These are phyloP conservation scores for Pleomassaria siparia DNA, from an alignment of 2,329 filamentous ascomycete genomes.

Conservation along the genomic window DNA sequence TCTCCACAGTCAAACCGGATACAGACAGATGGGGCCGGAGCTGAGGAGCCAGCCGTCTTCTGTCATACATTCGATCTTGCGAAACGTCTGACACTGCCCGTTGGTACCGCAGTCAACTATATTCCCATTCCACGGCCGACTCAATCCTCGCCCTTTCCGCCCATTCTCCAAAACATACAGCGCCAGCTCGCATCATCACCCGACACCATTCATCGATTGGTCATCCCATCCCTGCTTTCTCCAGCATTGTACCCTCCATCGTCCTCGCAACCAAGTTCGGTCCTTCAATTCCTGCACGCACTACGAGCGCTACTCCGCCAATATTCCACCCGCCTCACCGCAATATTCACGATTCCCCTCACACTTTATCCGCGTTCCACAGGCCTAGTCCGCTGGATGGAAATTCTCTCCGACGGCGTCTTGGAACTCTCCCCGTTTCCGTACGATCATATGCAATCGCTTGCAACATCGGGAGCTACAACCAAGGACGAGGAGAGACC, in stretches of 20 bases:
- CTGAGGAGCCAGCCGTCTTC: slow-evolving; percentile 45
- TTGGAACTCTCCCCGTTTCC: slow-evolving; percentile 79
- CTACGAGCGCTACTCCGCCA: slow-evolving; percentile 74
- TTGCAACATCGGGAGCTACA: slow-evolving; percentile 50
- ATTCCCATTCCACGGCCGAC: slow-evolving; percentile 61
- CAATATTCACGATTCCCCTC: slow-evolving; percentile 75
- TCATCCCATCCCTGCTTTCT: slow-evolving; percentile 83
- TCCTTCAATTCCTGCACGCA: slow-evolving; percentile 79
- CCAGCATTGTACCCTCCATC: slow-evolving; percentile 78
- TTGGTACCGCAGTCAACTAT: slow-evolving; percentile 46
- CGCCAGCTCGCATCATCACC: slow-evolving; percentile 51
- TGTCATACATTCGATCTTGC: slow-evolving; percentile 57
- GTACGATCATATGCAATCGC: slow-evolving; percentile 56
- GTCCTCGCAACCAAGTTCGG: slow-evolving; percentile 67
- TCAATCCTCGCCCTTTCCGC: slow-evolving; percentile 61
- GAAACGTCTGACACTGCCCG: slow-evolving; percentile 49
- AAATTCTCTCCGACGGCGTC: slow-evolving; percentile 81
- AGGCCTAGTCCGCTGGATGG: slow-evolving; percentile 81
- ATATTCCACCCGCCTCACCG: slow-evolving; percentile 66
- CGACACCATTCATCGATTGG: slow-evolving; percentile 71
- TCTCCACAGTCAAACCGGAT: slow-evolving; percentile 21
- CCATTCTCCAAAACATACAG: slow-evolving; percentile 66
- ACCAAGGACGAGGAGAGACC: slow-evolving; percentile 70
- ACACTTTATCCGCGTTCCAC: slow-evolving; percentile 75
- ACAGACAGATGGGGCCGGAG: slow-evolving; percentile 51